Evolutionary conservation across 768 basidiomycete species (phyloP), one percentile per base, ranked within the genome.

Genomic region (Lactarius hatsudake): DNA sequence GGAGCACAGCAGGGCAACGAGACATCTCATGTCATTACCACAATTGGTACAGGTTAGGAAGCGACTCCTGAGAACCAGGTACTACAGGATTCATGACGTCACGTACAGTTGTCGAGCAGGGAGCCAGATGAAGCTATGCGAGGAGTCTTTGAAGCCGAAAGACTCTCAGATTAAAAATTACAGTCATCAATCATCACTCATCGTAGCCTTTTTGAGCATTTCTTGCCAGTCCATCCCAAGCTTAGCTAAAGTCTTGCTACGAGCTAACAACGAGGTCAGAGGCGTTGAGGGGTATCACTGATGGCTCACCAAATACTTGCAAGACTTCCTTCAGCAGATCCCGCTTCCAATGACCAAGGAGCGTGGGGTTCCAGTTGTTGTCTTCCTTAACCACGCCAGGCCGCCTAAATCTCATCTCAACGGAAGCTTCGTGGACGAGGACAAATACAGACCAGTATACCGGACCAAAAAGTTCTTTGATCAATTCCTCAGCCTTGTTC

Each of bases 391-490:
- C 26, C 53, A 83, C 81, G 20, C 83, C 83, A 56, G 90, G 88
- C 40, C 90, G 86, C 86, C 90, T 90, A 72, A n/a, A 62, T 38
- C 9, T 45, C 62, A 57, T 68, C 67, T 67, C 28, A 32, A 68
- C 8, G 5, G 57, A 34, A 10, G 23, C 20, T 23, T 7, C 40
- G 7, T 61, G 45, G 8, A 43, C 61, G 51, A n/a, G 53, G 15
- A 8, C 43, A 51, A 36, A 32, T 1, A 83, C 91, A 66, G 73
- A 96, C 96, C 88, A 90, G 77, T 93, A 96, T 45, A 95, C 79
- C 0, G 95, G 96, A 18, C 96, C 95, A 72, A 91, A 87, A 61
- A 98, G 81, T 69, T 98, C 97, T 76, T 85, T 89, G 59, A 96
- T 84, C 63, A 99, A 76, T 76, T 98, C 96, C 75, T 97, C 96